Evolutionary conservation across 108 stramenopile genomes (phyloP), one percentile per base, ranked within the genome.

Genomic region (Cafeteria roenbergensis): DNA sequence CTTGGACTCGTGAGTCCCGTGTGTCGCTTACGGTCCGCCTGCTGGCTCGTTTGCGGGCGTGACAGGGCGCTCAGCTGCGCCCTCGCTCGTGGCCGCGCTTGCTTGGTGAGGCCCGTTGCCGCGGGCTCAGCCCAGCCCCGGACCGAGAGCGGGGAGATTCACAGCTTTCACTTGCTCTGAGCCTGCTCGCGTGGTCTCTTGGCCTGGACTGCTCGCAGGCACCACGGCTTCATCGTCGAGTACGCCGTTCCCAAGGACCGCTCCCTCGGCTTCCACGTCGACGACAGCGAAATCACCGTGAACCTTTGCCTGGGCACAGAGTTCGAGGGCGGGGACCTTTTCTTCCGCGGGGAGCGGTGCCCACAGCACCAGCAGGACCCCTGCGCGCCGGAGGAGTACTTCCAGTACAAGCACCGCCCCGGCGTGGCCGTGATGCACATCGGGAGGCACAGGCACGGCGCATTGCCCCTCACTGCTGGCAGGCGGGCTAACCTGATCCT

Each of bases 361-460:
- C 12, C 6, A 31, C 12, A 6, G 17, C 57, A 57, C 57, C 31
- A 33, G 57, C 30, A 57, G 31, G 17, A 14, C 14, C 31, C 57
- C 14, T 14, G 12, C 6, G 33, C 12, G 6, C 12, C 6, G 30
- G 31, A 17, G 33, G 57, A 57, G 57, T 17, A 14, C 12, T 57
- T 12, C 57, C 12, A 57, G 12, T 33, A 57, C 57, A 33, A 33
- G 30, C 30, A 57, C 57, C 30, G 33, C 12, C 31, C 57, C 12
- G 57, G 57, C 57, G 6, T 6, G 57, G 57, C 57, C 31, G 33
- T 57, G 33, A 6, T 57, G 30, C 57, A 57, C 57, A 6, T 33
- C 17, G 57, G 57, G 12, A 57, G 33, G 57, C 30, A 57, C 33
- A 31, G 57, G 30, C 57, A 57, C 57, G 57, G 57, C 12, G 57